Base-by-base conservation (phyloP, 169 alveolate species). In the Eimeria sp. region DNA sequence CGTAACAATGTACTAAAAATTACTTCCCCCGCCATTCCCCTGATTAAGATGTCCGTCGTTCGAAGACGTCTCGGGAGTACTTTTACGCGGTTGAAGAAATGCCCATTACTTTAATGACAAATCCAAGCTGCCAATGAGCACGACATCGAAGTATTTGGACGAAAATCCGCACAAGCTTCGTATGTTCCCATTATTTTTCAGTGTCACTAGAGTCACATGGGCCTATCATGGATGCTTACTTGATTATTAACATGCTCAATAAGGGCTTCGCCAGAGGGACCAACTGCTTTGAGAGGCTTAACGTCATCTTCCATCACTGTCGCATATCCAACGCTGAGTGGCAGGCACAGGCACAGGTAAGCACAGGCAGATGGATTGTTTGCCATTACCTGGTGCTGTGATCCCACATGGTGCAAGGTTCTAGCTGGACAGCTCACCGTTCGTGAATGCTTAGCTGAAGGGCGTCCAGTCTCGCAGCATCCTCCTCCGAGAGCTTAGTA, bases 321-420 rank as follows among this genome's bases (percentile, higher is more conserved):
- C 30, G 90, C 49, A 58, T 82, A 93, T 25, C 96, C 96, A 82
- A 93, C 94, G 54, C 96, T 93, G 96, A 58, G 57, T 5, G 51
- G 45, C 6, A 75, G 13, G 16, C 73, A 51, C 11, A 34, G 16
- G 63, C 47, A 47, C 40, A 34, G 40, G 40, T 2, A 34, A 10
- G 34, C 73, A 51, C 11, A 34, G 30, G 63, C n/a, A 47, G 18
- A 40, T 1, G 30, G 4, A 22, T 40, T 20, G 45, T 61, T 49
- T 57, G 30, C 0, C 27, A 40, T 5, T 43, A 86, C 5, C 34
- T 57, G 13, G 22, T 18, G 6, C 1, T 34, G 40, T 30, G 20
- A 30, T 5, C 73, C 49, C 70, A 34, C 4, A 34, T 63, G 30
- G 67, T n/a, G 47, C 34, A 45, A 65, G 3, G 18, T 25, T 40